phyloP scores from a whole-genome alignment of 2,329 filamentous ascomycete genomes.

The Aspergillus viridinutans region DNA sequence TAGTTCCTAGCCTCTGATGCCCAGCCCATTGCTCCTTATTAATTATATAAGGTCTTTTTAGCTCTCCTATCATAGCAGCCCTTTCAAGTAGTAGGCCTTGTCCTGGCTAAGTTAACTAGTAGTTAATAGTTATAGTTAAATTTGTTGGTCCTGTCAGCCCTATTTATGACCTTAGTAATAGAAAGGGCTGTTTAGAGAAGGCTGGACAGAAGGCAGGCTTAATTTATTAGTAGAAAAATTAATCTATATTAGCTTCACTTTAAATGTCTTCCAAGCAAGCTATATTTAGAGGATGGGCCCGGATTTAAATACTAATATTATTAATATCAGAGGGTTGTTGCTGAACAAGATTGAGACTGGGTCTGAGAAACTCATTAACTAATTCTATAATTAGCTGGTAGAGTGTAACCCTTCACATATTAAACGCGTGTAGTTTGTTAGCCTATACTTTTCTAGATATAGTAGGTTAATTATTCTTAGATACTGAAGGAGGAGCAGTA shows the following conservation, averaged over 20 bases:
- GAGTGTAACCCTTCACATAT: background rate
- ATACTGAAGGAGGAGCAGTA: background rate
- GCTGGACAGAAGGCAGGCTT: background rate
- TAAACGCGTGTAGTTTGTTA: background rate
- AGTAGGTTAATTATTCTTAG: background rate
- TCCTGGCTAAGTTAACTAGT: background rate
- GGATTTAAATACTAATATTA: background rate
- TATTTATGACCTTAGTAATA: background rate
- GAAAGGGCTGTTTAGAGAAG: background rate
- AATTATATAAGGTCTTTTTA: background rate
- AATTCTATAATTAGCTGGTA: background rate
- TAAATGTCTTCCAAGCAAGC: background rate
- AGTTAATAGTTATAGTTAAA: background rate
- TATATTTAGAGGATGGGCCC: background rate
- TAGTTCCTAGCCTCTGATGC: background rate
- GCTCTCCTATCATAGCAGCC: background rate
- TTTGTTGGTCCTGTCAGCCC: background rate
- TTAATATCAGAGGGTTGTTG: no score
- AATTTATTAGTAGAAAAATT: background rate
- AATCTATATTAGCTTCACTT: background rate
- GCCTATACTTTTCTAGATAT: background rate
- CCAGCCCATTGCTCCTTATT: background rate
- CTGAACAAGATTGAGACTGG: no score
- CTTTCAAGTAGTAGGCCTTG: background rate
- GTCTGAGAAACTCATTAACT: background rate